A percentile compares a stretch with the other conserved stretches of the same genome.
These are phyloP conservation scores for Mycena vitilis DNA, from an alignment of 768 basidiomycete genomes.

Conservation along the genomic window DNA sequence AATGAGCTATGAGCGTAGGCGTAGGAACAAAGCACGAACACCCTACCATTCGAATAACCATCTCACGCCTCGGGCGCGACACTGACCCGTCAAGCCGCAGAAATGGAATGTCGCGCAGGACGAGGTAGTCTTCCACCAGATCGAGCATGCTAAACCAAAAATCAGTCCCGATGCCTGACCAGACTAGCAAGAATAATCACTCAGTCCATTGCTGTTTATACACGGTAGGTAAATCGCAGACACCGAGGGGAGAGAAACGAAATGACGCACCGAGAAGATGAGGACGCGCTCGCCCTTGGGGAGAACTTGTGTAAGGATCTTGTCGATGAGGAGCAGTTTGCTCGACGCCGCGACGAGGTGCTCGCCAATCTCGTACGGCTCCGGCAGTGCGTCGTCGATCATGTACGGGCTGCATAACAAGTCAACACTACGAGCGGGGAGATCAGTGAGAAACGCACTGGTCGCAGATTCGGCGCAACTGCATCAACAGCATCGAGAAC, in stretches of 20 bases:
- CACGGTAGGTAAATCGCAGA: too few relatives aligned
- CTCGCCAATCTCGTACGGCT: constrained; percentile 62
- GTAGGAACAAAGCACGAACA: not conserved
- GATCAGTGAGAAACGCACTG: too few relatives aligned
- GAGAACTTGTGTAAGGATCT: constrained; percentile 64
- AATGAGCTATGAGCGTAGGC: too few relatives aligned
- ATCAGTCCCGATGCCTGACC: constrained; percentile 11
- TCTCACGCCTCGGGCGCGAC: constrained; percentile 63
- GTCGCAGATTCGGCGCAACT: constrained; percentile 77
- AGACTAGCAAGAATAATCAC: constrained; percentile 42
- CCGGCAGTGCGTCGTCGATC: constrained; percentile 60
- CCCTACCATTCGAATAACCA: too few relatives aligned
- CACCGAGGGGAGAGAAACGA: too few relatives aligned
- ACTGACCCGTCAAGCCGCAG: constrained; percentile 71
- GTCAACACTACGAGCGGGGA: too few relatives aligned
- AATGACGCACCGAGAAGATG: constrained; percentile 30
- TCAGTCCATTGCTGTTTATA: constrained; percentile 64
- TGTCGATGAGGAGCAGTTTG: constrained; percentile 69
- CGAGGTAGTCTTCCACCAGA: constrained; percentile 75
- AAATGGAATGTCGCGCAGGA: constrained; percentile 66
- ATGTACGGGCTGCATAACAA: constrained; percentile 60
- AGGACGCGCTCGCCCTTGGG: constrained; percentile 72
- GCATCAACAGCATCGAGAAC: constrained; percentile 78
- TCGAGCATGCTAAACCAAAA: constrained; percentile 69
- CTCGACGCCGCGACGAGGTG: constrained; percentile 69